Base-by-base conservation (phyloP, 2,329 filamentous ascomycete species). In the Mollisiaceae sp. region DNA sequence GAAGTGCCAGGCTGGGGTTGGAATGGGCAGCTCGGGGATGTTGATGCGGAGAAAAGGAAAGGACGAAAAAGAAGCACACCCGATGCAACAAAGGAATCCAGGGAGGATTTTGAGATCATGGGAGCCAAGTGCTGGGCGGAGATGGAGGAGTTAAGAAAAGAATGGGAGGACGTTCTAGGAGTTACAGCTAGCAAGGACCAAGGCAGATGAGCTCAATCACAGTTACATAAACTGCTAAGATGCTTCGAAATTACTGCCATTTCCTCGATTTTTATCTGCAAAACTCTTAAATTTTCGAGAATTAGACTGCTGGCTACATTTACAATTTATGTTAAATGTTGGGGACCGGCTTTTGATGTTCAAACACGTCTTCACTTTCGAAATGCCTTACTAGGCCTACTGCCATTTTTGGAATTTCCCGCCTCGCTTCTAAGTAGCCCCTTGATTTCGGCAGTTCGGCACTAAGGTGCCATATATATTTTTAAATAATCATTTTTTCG, bases 1-100 rank as follows among this genome's bases (percentile, higher is more conserved):
- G 92, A 97, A 77, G 89, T 97, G 2, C 88, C 92, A 52, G 92
- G 93, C 8, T 97, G 94, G 93, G 94, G 93, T 0, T 90, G 88
- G 78, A 81, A 86, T 69, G 89, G 90, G 63, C 80, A 78, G 68
- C 72, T 87, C 75, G 78, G 78, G 52, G 50, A 54, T 3, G 32
- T 54, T 1, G 71, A 76, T 74, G 72, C 78, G 80, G 47, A 73
- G 79, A 54, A 82, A 62, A 79, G 82, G 27, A 81, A 83, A 12
- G 87, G 86, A 0, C 82, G 92, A 68, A 89, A 86, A 76, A 81
- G 82, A 3, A 85, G 83, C 15, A 84, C 85, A 1, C 78, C 75
- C 27, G 82, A 89, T 61, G 78, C 89, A 56, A 93, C 88, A 0
- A 78, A 83, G 67, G 87, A 91, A 74, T 82, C 82, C 55, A 82